phyloP scores from a whole-genome alignment of 73 alveolate genomes.

The Durusdinium trenchii region DNA sequence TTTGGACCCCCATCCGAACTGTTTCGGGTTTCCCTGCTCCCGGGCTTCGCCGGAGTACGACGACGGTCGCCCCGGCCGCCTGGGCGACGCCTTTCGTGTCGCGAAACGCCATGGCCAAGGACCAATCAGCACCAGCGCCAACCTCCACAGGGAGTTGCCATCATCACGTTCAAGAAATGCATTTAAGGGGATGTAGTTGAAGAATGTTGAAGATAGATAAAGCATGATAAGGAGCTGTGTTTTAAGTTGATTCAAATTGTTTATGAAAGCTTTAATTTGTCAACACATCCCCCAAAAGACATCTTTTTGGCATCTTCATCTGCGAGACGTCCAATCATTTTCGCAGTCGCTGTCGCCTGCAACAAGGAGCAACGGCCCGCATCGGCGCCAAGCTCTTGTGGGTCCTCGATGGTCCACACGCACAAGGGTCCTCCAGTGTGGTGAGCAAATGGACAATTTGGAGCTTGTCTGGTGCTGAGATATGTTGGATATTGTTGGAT shows the following conservation, averaged over 20 bases:
- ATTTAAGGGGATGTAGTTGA: background rate
- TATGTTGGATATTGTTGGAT: too few species aligned
- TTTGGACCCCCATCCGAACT: too few species aligned
- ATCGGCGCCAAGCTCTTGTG: slow-evolving; percentile 67
- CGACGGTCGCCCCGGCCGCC: too few species aligned
- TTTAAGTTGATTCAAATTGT: too few species aligned
- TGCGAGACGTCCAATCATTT: too few species aligned
- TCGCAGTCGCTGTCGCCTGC: too few species aligned
- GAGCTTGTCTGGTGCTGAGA: background rate
- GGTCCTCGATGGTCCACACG: slow-evolving; percentile 71
- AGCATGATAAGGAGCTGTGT: background rate
- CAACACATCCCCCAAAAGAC: too few species aligned
- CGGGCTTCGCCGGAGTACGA: too few species aligned
- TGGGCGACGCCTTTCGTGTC: slow-evolving; percentile 8
- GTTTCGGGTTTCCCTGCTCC: too few species aligned
- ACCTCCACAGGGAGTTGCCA: background rate
- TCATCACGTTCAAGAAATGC: background rate
- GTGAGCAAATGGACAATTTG: background rate
- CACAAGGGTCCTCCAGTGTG: slow-evolving; percentile 29
- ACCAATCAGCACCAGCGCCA: slow-evolving; percentile 79
- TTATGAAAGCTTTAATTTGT: too few species aligned
- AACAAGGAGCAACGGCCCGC: slow-evolving; percentile 65
- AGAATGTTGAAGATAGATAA: background rate
- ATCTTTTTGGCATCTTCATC: too few species aligned
- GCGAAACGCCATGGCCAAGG: slow-evolving; percentile 28